Evolutionary conservation across 768 basidiomycete species (phyloP), one percentile per base, ranked within the genome.

Genomic region (Cubamyces sp.): DNA sequence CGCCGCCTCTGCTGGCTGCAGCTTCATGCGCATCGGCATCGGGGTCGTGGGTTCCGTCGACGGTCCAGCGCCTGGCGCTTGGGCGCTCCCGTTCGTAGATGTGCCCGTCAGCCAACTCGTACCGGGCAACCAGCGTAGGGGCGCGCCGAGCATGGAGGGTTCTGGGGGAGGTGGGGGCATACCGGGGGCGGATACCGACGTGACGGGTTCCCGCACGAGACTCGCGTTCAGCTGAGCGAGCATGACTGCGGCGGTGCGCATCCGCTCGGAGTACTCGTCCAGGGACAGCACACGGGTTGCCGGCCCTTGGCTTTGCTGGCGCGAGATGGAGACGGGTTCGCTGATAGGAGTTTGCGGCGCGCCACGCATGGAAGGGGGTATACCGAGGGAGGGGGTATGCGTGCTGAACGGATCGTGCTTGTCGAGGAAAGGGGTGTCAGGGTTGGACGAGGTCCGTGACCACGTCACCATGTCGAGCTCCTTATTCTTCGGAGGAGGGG

Each of bases 221-320:
- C 82, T 92, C 0, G 94, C 88, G 69, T 95, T 97, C 50, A 99
- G 82, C 74, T 99, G 97, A 1, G 97, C 88, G 28, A 99, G 87
- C 97, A 99, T 98, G 64, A 98, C 89, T 11, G 97, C 97, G 11
- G 97, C 97, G 11, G 95, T 97, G 8, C 94, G 87, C 97, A 99
- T 99, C 53, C 97, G 87, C 67, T 98, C 94, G 0, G 96, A 96
- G 76, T 99, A 99, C 67, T 99, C 96, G 68, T 99, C 96, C 23
- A 99, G 79, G 0, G 95, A 94, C 15, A 98, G 77, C 37, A 66
- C 64, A 42, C 60, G 64, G n/a, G 43, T 42, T 12, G 61, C 42
- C 37, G 30, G 16, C 0, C 19, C 57, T 34, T 61, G 54, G 19
- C 39, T 58, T 16, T 53, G 59, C 58, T 47, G 39, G 30, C 62